Conservation (phyloP, 208 protist species). For the Acanthamoeba lenticulata region DNA sequence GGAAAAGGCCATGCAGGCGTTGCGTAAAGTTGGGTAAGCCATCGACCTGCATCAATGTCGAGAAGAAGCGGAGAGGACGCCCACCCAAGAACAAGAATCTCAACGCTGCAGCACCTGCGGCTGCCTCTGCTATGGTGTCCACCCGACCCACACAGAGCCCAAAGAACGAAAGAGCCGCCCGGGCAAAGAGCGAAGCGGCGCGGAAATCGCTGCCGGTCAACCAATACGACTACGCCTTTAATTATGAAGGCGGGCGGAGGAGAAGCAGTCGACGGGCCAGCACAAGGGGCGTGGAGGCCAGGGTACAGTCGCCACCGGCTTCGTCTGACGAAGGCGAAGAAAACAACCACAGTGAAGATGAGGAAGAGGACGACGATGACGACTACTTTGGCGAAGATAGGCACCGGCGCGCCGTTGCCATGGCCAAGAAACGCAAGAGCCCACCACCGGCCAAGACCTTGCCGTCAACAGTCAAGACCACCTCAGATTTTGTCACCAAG, state of each 20-base stretch:
- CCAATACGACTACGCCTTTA: not conserved
- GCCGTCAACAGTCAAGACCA: not conserved
- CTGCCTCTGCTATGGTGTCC: not conserved
- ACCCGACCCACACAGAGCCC: not conserved
- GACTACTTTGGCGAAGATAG: too few relatives aligned
- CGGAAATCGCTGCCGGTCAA: not conserved
- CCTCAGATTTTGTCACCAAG: not conserved
- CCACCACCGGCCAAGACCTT: not conserved
- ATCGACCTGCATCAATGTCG: not conserved
- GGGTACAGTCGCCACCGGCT: not conserved
- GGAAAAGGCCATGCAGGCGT: not conserved
- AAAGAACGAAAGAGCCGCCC: not conserved
- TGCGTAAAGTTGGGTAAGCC: conserved; percentile 19
- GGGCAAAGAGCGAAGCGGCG: not conserved
- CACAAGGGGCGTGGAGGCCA: too few relatives aligned
- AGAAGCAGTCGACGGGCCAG: not conserved
- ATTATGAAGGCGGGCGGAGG: not conserved
- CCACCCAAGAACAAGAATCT: not conserved
- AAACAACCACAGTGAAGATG: not conserved
- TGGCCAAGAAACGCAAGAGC: not conserved
- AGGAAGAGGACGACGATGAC: not conserved
- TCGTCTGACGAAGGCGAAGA: not conserved
- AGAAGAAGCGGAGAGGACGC: not conserved
- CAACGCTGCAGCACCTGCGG: not conserved
- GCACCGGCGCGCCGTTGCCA: not conserved